Conservation (phyloP, 305 asterid species). For the Fraxinus platypoda region DNA sequence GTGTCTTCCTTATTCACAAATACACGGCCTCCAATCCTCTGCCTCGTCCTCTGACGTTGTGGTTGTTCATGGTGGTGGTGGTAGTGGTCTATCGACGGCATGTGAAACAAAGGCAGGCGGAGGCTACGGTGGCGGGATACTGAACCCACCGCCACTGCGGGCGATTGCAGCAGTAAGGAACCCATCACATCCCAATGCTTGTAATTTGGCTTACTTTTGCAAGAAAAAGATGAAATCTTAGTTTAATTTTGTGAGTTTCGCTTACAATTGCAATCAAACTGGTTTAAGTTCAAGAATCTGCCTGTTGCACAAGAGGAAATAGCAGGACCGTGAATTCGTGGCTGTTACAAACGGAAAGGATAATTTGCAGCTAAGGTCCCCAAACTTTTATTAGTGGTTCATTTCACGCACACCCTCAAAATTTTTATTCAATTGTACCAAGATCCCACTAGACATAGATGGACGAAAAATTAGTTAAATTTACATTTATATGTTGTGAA, state of each 20-base stretch:
- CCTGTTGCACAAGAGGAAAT: background rate
- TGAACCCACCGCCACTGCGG: constrained; percentile 22
- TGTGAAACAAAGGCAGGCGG: constrained; percentile 1
- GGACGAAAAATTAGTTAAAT: no score
- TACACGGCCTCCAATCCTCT: constrained; percentile 26
- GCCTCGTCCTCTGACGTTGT: constrained; percentile 11
- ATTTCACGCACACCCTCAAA: background rate
- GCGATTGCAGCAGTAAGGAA: constrained; percentile 20
- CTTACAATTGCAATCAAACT: background rate
- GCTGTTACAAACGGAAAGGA: background rate
- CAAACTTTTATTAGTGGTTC: background rate
- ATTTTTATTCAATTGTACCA: no score
- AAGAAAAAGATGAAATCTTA: background rate
- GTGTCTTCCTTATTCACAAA: constrained; percentile 44
- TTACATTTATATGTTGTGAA: no score
- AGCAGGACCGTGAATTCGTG: background rate
- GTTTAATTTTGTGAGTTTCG: background rate
- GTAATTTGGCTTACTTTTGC: background rate
- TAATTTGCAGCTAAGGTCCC: background rate
- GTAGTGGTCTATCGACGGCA: background rate
- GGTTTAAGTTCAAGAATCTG: background rate
- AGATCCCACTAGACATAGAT: no score
- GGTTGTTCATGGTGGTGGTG: background rate
- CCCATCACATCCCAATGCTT: background rate
- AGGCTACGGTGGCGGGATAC: constrained; percentile 16